phyloP scores from a whole-genome alignment of 345 rosid genomes.

The Raphanus sativus region DNA sequence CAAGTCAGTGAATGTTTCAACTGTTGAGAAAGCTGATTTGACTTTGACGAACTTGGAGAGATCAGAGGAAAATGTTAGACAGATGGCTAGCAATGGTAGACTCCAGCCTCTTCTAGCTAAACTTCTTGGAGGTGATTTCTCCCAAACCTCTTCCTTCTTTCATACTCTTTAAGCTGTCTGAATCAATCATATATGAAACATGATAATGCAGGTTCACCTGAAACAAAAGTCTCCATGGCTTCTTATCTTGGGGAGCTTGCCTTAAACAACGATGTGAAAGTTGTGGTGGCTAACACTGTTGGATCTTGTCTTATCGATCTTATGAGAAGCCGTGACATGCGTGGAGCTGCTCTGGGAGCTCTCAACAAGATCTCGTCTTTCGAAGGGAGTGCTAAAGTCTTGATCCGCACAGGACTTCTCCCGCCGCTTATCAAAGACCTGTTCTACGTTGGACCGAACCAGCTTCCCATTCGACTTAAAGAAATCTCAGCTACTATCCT shows the following conservation, averaged over 20 bases:
- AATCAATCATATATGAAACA: constrained; percentile 21
- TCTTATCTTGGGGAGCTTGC: constrained; percentile 83
- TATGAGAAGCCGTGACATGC: constrained; percentile 68
- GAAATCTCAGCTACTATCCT: constrained; percentile 93
- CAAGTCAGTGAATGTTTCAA: constrained; percentile 72
- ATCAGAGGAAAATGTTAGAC: constrained; percentile 76
- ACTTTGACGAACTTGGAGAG: constrained; percentile 77
- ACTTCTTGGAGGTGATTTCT: constrained; percentile 71
- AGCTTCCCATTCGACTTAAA: constrained; percentile 82
- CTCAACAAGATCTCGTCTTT: constrained; percentile 79
- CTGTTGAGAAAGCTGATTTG: constrained; percentile 84
- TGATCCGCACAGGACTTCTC: constrained; percentile 78
- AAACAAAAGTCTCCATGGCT: constrained; percentile 86
- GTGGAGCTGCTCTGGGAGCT: constrained; percentile 80
- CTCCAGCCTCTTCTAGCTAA: constrained; percentile 77
- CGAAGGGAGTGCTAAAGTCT: constrained; percentile 76
- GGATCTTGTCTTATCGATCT: constrained; percentile 76
- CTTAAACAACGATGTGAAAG: constrained; percentile 73
- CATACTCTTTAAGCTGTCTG: too few relatives aligned
- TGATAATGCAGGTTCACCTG: constrained; percentile 67
- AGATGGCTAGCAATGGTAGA: constrained; percentile 91
- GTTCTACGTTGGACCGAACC: constrained; percentile 71
- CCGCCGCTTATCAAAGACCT: constrained; percentile 88
- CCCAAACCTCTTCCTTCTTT: not conserved
- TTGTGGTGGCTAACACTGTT: constrained; percentile 69